Percentiles rank a stretch among this genome's conserved stretches.
phyloP scores from a whole-genome alignment of 2,329 filamentous ascomycete genomes.

The Cordyceps militaris region DNA sequence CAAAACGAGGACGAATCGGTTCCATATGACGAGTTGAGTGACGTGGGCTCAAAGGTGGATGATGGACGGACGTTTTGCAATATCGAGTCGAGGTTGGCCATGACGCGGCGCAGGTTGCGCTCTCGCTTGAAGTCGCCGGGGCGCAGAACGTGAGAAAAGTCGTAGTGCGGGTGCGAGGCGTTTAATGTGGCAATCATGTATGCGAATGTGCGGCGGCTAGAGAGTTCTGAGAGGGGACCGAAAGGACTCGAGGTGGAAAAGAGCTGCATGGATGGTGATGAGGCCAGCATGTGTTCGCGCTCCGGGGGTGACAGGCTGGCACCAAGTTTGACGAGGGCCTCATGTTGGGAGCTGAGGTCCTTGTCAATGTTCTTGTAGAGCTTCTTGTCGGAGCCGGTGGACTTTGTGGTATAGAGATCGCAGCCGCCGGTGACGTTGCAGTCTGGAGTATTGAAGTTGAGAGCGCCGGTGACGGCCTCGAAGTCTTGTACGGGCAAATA shows the following conservation, averaged over 20 bases:
- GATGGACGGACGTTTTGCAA: constrained; percentile 75
- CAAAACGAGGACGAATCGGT: constrained; percentile 56
- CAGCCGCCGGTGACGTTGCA: constrained; percentile 88
- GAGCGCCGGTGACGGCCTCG: constrained; percentile 81
- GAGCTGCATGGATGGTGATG: constrained; percentile 50
- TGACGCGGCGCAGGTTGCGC: constrained; percentile 69
- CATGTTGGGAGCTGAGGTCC: constrained; percentile 85
- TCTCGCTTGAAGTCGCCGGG: constrained; percentile 87
- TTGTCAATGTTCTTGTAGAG: constrained; percentile 93
- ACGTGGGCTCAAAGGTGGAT: constrained; percentile 36
- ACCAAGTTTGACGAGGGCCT: constrained; percentile 76
- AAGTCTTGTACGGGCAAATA: constrained; percentile 88
- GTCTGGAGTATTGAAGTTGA: constrained; percentile 93
- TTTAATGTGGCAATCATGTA: constrained; percentile 96
- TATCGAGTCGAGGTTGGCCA: constrained; percentile 81
- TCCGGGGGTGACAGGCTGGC: constrained; percentile 82
- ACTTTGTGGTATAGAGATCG: constrained; percentile 96
- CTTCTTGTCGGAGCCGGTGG: constrained; percentile 91
- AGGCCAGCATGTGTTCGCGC: constrained; percentile 59
- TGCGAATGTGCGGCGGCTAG: constrained; percentile 85
- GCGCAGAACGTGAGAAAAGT: constrained; percentile 87
- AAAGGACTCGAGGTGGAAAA: constrained; percentile 86
- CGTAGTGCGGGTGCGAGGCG: constrained; percentile 84
- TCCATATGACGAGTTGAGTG: constrained; percentile 34
- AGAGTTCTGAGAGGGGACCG: constrained; percentile 79